Base-by-base conservation (phyloP, 2,329 filamentous ascomycete species). In the Xylariales sp. region DNA sequence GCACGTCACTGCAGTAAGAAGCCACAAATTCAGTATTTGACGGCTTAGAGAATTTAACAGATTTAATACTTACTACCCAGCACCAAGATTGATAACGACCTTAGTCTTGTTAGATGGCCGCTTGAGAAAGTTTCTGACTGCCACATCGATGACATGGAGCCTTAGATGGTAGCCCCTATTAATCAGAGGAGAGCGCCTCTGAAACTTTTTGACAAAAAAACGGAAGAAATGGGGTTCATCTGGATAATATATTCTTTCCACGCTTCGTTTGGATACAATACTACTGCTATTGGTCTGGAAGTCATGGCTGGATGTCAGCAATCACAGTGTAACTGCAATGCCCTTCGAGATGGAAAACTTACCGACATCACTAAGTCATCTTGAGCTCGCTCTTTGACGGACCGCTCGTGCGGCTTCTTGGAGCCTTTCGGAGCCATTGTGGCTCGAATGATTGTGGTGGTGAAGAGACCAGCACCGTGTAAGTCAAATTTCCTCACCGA, bases 91-190 rank as follows among this genome's bases (percentile, higher is more conserved):
- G 32, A 95, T 70, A 10, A 95, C 71, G 5, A 90, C 71, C 58
- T 88, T 94, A 45, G 75, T 81, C 21, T 68, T 67, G 14, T 66
- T 62, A 6, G 70, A 61, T 12, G 57, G 56, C 30, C 53, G 66
- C 42, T 72, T 62, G n/a, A 95, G 68, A 49, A 95, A 95, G n/a
- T 74, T 68, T 15, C 74, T 73, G 14, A 95, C 81, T 5, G 81
- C 72, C 44, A 82, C 72, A 54, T 94, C 87, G 41, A 96, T 81
- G 13, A 86, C 83, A 56, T 85, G 83, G 69, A 95, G 84, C 20
- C 89, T 80, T 25, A 96, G 66, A 78, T 88, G 88, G 55, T 95
- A 95, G 33, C 88, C 88, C 31, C 90, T 77, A 59, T 95, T 95
- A 54, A 95, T 93, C 36, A 95, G 70, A 1, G 91, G 89, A n/a